Conservation (phyloP, 106 monocot genomes). For the Allium cepa region DNA sequence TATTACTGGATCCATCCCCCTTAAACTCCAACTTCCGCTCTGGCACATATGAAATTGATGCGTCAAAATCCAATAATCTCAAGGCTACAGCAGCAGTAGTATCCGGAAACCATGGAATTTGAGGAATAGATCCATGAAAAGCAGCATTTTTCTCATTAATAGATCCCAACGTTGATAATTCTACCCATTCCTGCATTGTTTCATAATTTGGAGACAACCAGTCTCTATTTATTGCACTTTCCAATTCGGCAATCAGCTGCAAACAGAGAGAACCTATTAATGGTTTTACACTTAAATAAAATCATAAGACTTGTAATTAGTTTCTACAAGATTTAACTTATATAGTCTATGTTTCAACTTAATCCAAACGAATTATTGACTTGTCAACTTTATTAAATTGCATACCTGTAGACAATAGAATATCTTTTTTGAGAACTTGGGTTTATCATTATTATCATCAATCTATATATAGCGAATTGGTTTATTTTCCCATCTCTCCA, state of each 20-base stretch:
- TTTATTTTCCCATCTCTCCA: too few species aligned
- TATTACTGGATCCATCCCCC: slow-evolving; percentile 34
- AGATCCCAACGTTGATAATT: slow-evolving; percentile 16
- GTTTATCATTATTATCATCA: too few species aligned
- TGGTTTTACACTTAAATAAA: too few species aligned
- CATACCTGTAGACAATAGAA: too few species aligned
- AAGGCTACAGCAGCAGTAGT: slow-evolving; percentile 71
- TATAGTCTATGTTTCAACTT: too few species aligned
- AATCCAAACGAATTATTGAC: too few species aligned
- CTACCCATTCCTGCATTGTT: slow-evolving; percentile 67
- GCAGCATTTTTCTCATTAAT: slow-evolving; percentile 5
- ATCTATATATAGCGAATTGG: too few species aligned
- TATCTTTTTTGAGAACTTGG: too few species aligned
- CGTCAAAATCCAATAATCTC: slow-evolving; percentile 79
- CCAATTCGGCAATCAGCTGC: slow-evolving; percentile 74
- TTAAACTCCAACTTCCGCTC: slow-evolving; percentile 51
- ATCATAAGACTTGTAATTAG: too few species aligned
- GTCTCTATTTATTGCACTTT: slow-evolving; percentile 64
- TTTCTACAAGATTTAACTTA: too few species aligned
- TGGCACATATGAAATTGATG: slow-evolving; percentile 61
- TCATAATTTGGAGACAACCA: slow-evolving; percentile 69
- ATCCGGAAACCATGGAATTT: slow-evolving; percentile 81
- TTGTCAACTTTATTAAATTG: too few species aligned
- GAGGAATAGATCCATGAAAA: slow-evolving; percentile 40
- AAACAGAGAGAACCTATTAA: slow-evolving; percentile 7